Base-by-base conservation (phyloP, 2,329 filamentous ascomycete genomes). In the Dactylellina leptospora region DNA sequence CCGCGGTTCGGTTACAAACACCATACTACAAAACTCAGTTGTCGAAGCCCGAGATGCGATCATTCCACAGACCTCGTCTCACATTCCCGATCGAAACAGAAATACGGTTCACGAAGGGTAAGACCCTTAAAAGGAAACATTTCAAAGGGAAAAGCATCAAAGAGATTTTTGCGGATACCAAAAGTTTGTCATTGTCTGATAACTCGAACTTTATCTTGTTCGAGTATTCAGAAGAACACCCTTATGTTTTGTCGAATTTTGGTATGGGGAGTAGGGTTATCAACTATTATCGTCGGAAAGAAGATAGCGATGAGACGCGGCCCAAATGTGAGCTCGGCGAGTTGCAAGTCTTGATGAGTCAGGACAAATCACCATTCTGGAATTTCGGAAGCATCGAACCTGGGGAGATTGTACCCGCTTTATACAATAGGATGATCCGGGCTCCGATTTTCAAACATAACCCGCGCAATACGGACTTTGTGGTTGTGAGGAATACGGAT, bases 231-330 rank as follows among this genome's bases (percentile, higher is more conserved):
- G 95, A 99, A 80, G 92, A 97, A 77, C 89, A 92, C 74, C 95
- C 95, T 0, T 90, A 89, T 8, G 92, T 96, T 70, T 83, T 99
- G 73, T 97, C 93, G 44, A 97, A 96, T 78, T 96, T 97, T 77
- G 95, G 93, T 75, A 99, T 99, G 95, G 93, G 93, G 56, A 96
- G 90, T 79, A 90, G 92, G 58, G 86, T 99, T 68, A 92, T 97
- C 82, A 97, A 99, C 80, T 99, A 97, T 80, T 97, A 97, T 79
- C 90, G 92, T 38, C 88, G 93, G 69, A 92, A 92, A 77, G 90
- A 92, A 78, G 86, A 86, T 40, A 83, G 84, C 42, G 85, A 85
- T 30, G 74, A 76, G 27, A 79, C 79, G 5, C 77, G 82, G 80
- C 85, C 70, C 6, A 77, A 78, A 50, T 77, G 85, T 47, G 92